Evolutionary conservation across 2,329 filamentous ascomycete species (phyloP), one percentile per base, ranked within the genome.

Genomic region (Trichoderma atroviride): DNA sequence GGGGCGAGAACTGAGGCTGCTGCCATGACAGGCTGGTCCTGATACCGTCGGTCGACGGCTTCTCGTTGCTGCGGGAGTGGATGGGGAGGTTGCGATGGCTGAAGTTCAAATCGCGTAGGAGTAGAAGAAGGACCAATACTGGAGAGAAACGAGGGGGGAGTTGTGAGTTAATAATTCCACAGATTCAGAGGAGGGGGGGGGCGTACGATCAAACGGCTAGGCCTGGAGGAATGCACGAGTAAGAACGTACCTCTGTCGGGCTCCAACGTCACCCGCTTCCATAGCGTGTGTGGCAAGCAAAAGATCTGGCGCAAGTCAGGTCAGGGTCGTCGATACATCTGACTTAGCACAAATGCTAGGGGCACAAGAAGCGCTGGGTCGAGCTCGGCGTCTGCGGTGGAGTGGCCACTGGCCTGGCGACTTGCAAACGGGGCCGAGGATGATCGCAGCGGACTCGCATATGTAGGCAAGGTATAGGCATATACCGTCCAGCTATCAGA

Each of bases 251-350:
- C 78, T 80, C 77, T 77, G 77, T 74, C 76, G 78, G 76, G 75
- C 74, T 75, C 75, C 76, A 79, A 77, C 74, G 73, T 79, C 79
- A 76, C 74, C 77, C 76, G 77, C 74, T 78, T 80, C 78, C 79
- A 80, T 80, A 77, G 77, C 79, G 79, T 76, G 78, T 77, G 77
- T 76, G 73, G 78, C 75, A 75, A 77, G 74, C 73, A 74, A 68
- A 59, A 74, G 75, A 80, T 77, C 78, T 79, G 74, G 78, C 74
- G 74, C 73, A 74, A 72, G 75, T 76, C 78, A 79, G 75, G 75
- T 76, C 78, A 79, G 75, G 76, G 73, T 73, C 75, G 73, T 76
- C 74, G 78, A 79, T 78, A 75, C 78, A 80, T 79, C 77, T 78
- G 77, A 76, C 75, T 77, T 78, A 75, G 71, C 72, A 71, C 64